These are phyloP conservation scores for Pichia norvegensis DNA, from an alignment of 1,139 yeast genomes.

Conservation along the genomic window DNA sequence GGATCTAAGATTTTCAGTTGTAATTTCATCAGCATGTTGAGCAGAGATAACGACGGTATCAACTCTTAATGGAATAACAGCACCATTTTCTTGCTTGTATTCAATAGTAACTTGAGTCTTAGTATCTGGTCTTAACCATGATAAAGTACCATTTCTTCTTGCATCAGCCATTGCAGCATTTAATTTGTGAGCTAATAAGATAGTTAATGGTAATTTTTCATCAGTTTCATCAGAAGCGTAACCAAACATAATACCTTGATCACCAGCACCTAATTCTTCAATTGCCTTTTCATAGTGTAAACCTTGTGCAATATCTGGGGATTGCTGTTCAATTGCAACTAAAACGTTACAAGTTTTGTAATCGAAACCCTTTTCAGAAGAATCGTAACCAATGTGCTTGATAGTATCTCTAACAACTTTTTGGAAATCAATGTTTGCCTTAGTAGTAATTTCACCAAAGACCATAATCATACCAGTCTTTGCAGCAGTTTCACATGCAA, in stretches of 20 bases:
- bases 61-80: constrained; percentile 90
- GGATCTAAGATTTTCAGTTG: constrained; percentile 83
- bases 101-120: constrained; percentile 99
- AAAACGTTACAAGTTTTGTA: constrained; percentile 98
- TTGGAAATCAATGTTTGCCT: constrained; percentile 91
- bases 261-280: constrained; percentile 99
- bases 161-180: constrained; percentile 96
- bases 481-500: constrained; percentile 98
- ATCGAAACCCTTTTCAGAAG: constrained; percentile 94
- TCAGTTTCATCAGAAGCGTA: constrained; percentile 99
- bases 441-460: constrained; percentile 98
- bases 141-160: constrained; percentile 89
- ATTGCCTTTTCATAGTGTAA: constrained; percentile 93
- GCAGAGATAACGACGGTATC: constrained; percentile 97
- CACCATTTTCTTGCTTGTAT: constrained; percentile 89
- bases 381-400: constrained; percentile 97
- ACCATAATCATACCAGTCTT: constrained; percentile 99
- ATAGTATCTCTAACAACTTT: constrained; percentile 96
- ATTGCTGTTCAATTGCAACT: constrained; percentile 98
- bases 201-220: constrained; percentile 92
- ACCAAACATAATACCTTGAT: constrained; percentile 99
- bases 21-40: constrained; percentile 93
- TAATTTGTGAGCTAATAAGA: constrained; percentile 88
- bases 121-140: constrained; percentile 99
- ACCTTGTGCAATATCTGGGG: constrained; percentile 99